Base-by-base conservation (phyloP, 208 protist species). In the Wallacemonas collosoma region DNA sequence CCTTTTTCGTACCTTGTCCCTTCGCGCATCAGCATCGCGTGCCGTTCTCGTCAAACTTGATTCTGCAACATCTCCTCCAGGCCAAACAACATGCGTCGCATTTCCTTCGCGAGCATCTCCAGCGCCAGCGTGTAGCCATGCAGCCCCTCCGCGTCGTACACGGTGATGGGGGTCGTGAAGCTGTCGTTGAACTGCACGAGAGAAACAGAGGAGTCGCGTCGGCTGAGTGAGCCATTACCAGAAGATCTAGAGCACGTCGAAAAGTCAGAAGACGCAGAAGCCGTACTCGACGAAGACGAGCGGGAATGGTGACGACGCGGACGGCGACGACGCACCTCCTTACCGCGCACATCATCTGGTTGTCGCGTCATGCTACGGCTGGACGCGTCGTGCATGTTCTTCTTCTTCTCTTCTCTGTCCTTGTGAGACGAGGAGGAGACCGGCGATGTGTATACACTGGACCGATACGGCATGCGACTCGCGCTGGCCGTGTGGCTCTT, bases 21-120 rank as follows among this genome's bases (percentile, higher is more conserved):
- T 36, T 65, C 36, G 45, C 12, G 45, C 6, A 6, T 50, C 45
- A 50, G 8, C 45, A 50, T 6, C 45, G 8, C 45, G 12, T 50
- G 8, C 8, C 45, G 12, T 50, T 50, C 45, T 50, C 0, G 45
- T 65, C 26, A 26, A 26, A 26, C 60, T n/a, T 82, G 36, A 53
- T 73, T 78, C 66, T 90, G 82, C 47, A 94, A 55, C 83, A 90
- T 90, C 47, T 92, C 82, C 48, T 94, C 89, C 35, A 92, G 66
- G 6, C 80, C 81, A 68, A 86, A 86, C 36, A 94, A 69, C 1
- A 76, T 74, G n/a, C 79, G 79, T 17, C 82, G 83, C 61, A 91
- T 57, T 73, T 94, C 86, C 60, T 85, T 88, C 7, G 73, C 80
- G 41, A 92, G 81, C 86, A 94, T 89, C 64, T 89, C 80, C 7